Conservation (phyloP, 2,329 filamentous ascomycete genomes). For the Colletotrichum phormii region DNA sequence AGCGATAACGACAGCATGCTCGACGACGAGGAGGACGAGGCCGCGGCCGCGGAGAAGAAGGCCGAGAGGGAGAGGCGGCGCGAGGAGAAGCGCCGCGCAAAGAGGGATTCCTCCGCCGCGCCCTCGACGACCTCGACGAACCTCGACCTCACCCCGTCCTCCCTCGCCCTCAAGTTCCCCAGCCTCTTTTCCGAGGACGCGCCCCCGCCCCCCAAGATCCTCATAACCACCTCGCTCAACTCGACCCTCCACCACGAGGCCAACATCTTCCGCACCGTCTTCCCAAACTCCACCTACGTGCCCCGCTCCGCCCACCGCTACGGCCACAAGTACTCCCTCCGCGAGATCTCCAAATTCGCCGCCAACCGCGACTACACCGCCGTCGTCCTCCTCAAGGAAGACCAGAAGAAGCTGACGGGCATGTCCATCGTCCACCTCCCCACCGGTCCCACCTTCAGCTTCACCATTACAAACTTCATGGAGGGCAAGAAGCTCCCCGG, state of each 20-base stretch:
- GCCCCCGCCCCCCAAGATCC: constrained; percentile 79
- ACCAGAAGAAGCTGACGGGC: constrained; percentile 85
- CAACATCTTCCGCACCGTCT: constrained; percentile 80
- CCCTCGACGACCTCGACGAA: constrained; percentile 73
- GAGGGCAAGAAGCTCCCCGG: constrained; percentile 89
- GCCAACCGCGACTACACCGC: constrained; percentile 85
- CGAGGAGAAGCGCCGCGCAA: constrained; percentile 46
- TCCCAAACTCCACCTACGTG: constrained; percentile 90
- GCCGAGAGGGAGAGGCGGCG: constrained; percentile 47
- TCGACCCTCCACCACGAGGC: constrained; percentile 89
- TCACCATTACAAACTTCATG: constrained; percentile 90
- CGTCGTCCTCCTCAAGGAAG: constrained; percentile 87
- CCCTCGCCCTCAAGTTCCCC: constrained; percentile 71
- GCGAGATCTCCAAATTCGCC: constrained; percentile 90
- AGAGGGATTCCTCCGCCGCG: constrained; percentile 62
- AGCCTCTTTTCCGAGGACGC: constrained; percentile 70
- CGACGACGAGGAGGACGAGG: constrained; percentile 70
- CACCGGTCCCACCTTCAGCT: constrained; percentile 90
- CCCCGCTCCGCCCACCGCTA: constrained; percentile 86
- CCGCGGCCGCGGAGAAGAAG: constrained; percentile 57
- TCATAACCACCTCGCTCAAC: constrained; percentile 92
- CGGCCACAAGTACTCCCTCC: constrained; percentile 89
- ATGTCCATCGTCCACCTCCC: constrained; percentile 89
- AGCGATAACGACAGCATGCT: constrained; percentile 80
- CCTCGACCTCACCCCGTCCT: constrained; percentile 71